These are phyloP conservation scores for Coemansia sp. DNA, from an alignment of 192 early-diverging fungal genomes.

Conservation along the genomic window DNA sequence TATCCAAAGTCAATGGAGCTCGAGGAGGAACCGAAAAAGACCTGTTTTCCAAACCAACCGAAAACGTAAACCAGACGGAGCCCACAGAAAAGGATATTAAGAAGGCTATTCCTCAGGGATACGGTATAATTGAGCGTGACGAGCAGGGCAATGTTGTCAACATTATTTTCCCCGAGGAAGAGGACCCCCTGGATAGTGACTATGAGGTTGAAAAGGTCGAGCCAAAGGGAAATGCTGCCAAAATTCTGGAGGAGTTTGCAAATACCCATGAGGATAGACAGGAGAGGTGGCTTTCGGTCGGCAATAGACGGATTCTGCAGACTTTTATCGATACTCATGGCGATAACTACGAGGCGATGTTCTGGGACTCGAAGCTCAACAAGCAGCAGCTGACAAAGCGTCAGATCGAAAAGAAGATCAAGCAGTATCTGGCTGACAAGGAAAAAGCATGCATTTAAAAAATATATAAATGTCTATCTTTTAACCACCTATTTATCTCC, in stretches of 20 bases:
- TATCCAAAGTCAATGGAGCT: conserved; percentile 65
- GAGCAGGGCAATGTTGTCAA: conserved; percentile 72
- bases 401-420: conserved; percentile 64
- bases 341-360: conserved; percentile 74
- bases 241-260: conserved; percentile 56
- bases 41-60: conserved; percentile 15
- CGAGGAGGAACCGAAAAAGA: conserved; percentile 56
- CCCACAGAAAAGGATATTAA: conserved; percentile 58
- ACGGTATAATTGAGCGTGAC: conserved; percentile 82
- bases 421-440: conserved; percentile 48
- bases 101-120: conserved; percentile 59
- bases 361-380: conserved; percentile 73
- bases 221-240: conserved; percentile 62
- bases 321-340: conserved; percentile 69
- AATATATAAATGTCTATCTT: conserved; percentile 6
- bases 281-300: conserved; percentile 58
- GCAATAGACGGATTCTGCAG: conserved; percentile 60
- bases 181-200: conserved; percentile 50
- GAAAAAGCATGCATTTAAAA: conserved; percentile 15
- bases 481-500: no score
- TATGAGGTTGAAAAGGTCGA: conserved; percentile 48
- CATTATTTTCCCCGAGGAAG: conserved; percentile 63
- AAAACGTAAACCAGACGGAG: conserved; percentile 20
- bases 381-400: conserved; percentile 65
- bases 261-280: conserved; percentile 39